Percentiles rank a stretch among this genome's conserved stretches.
Conservation (phyloP, 306 rosid genomes). For the Quercus engelmannii region DNA sequence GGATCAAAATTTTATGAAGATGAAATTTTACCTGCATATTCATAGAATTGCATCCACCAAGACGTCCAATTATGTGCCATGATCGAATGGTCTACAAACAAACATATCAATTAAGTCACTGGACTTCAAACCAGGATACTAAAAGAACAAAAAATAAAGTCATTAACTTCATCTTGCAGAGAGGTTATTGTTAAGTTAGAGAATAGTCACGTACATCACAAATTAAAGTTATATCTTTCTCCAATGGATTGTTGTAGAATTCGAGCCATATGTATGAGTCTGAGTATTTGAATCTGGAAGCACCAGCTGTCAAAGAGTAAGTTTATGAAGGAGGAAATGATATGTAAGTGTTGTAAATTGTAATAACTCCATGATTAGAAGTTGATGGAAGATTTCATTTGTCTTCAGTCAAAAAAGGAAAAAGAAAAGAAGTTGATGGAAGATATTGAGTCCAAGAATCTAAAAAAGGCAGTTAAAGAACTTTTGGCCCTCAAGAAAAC, state of each 20-base stretch:
- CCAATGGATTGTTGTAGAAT: constrained; percentile 79
- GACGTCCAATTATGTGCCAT: constrained; percentile 87
- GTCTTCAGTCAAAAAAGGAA: too few relatives aligned
- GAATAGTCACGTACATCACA: constrained; percentile 66
- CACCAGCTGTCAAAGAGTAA: not conserved
- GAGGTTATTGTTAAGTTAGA: not conserved
- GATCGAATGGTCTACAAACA: constrained; percentile 63
- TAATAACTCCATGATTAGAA: not conserved
- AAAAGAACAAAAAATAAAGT: not conserved
- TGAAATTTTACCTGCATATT: constrained; percentile 76
- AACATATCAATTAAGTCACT: constrained; percentile 24
- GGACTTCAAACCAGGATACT: not conserved
- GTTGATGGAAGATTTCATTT: not conserved
- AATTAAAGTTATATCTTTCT: constrained; percentile 62
- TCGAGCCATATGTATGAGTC: constrained; percentile 87
- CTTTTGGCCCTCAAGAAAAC: not conserved
- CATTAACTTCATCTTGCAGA: not conserved
- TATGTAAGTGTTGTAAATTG: not conserved
- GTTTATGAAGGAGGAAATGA: constrained; percentile 1
- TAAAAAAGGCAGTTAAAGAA: not conserved
- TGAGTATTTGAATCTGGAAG: constrained; percentile 76
- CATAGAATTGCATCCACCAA: constrained; percentile 95
- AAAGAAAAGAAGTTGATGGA: not conserved
- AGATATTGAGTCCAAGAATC: not conserved
- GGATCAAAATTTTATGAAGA: not conserved